phyloP scores from a whole-genome alignment of 2,329 filamentous ascomycete species.

The Fusarium tuaranense region DNA sequence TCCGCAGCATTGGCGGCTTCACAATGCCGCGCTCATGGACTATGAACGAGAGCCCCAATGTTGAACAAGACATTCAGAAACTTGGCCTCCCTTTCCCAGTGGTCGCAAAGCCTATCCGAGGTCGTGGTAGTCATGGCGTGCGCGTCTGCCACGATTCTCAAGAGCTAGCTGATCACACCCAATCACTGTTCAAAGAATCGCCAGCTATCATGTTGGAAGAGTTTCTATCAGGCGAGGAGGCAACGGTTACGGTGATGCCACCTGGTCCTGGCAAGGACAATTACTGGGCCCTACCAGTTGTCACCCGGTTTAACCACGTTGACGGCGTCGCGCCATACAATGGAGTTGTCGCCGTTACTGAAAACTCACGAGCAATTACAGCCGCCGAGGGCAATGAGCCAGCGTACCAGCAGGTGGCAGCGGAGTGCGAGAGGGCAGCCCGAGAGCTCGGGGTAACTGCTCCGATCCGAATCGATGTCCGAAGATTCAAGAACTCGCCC shows the following conservation, averaged over 20 bases:
- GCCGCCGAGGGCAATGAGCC: slow-evolving; percentile 35
- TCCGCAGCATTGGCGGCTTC: slow-evolving; percentile 52
- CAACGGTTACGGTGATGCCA: slow-evolving; percentile 64
- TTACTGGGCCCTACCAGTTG: slow-evolving; percentile 57
- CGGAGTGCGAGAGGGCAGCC: slow-evolving; percentile 56
- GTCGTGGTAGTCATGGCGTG: slow-evolving; percentile 36
- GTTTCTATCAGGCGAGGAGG: slow-evolving; percentile 61
- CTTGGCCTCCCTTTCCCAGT: slow-evolving; percentile 25
- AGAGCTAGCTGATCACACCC: slow-evolving; percentile 21
- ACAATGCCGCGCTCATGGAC: slow-evolving; percentile 55
- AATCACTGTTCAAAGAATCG: slow-evolving; percentile 18
- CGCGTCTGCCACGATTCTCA: slow-evolving; percentile 21
- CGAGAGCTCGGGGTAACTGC: slow-evolving; percentile 54
- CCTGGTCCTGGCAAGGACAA: slow-evolving; percentile 47
- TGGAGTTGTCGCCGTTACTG: slow-evolving; percentile 32
- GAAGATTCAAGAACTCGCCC: slow-evolving; percentile 48
- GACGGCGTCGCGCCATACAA: slow-evolving; percentile 36
- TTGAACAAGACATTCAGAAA: not conserved
- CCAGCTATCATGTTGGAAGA: slow-evolving; percentile 58
- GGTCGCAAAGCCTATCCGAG: slow-evolving; percentile 34
- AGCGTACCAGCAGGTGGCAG: slow-evolving; percentile 43
- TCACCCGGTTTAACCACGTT: slow-evolving; percentile 33
- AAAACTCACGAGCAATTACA: slow-evolving; percentile 57
- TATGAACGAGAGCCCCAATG: slow-evolving; percentile 21
- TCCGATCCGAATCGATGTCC: slow-evolving; percentile 60